Evolutionary conservation across 805 yeast species (phyloP), one percentile per base, ranked within the genome.

Genomic region (Yarrowia osloensis): DNA sequence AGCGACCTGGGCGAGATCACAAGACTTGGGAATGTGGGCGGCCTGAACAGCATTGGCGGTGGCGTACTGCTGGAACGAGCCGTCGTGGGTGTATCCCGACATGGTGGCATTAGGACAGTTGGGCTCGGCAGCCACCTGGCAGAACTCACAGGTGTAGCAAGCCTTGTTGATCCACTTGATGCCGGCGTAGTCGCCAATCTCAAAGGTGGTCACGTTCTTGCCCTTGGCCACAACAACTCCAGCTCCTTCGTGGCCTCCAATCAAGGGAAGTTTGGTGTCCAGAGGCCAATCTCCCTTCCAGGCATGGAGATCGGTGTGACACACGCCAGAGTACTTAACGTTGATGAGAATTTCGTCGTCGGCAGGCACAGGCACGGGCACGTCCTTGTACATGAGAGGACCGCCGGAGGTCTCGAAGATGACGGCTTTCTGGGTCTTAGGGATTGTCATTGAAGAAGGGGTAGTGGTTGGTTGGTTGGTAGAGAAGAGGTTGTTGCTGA

Each of bases 251-350:
- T 90, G 96, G 73, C 96, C 96, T 70, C 95, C 95, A 62, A 89
- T 91, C 72, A 89, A 80, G 26, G 95, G 94, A 69, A 88, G 81
- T 76, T 87, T 88, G 71, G 88, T 85, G 70, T 80, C 85, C 77
- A 88, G 81, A 61, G 96, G 95, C 96, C 96, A 91, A 80, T 91
- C 97, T 74, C 96, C 96, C 77, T 89, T 86, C 93, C 95, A 90
- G 67, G 96, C 96, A 82, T 91, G 97, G 77, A 91, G 84, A 76
- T 91, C 97, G 42, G 97, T 90, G 83, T 92, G 97, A 80, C 97
- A 91, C 66, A 91, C 96, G 79, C 97, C 97, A 26, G 96, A 86
- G 83, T 88, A 91, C 80, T 86, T 86, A 78, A 91, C 87, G 78
- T 91, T 86, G 80, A 91, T 82, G 77, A 91, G 83, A 72, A 91